Conservation (phyloP, 305 asterid genomes). For the Rubia tinctorum region DNA sequence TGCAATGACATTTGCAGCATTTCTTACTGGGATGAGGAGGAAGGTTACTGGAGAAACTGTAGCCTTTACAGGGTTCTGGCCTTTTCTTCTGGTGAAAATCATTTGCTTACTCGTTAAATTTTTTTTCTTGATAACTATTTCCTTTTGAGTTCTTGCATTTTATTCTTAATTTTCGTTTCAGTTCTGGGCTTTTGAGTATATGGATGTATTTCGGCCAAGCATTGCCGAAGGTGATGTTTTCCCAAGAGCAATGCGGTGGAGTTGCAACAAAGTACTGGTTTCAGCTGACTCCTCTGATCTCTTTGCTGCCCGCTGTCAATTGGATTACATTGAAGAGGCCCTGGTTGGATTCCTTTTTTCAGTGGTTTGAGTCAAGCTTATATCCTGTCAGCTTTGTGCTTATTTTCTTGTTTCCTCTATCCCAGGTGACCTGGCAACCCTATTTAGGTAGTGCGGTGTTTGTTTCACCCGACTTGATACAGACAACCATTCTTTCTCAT, state of each 20-base stretch:
- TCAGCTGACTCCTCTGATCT: constrained; percentile 19
- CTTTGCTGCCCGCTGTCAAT: constrained; percentile 16
- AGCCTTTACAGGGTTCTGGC: constrained; percentile 22
- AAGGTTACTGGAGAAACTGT: constrained; percentile 23
- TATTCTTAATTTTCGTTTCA: neutral
- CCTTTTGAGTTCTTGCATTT: neutral
- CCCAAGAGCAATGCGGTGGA: constrained; percentile 21
- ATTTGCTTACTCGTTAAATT: neutral
- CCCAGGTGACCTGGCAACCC: constrained; percentile 22
- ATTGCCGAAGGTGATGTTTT: constrained; percentile 13
- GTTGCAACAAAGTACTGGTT: constrained; percentile 5
- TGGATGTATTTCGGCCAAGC: constrained; percentile 19
- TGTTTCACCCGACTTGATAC: constrained; percentile 11
- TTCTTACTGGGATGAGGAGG: constrained; percentile 22
- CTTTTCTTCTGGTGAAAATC: constrained; percentile 16
- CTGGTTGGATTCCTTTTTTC: constrained; percentile 5
- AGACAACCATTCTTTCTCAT: constrained; percentile 8
- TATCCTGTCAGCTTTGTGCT: neutral
- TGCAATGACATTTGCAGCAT: constrained; percentile 18
- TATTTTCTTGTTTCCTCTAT: constrained; percentile 4
- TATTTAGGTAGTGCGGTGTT: constrained; percentile 10
- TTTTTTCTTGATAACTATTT: neutral
- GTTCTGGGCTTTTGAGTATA: constrained; percentile 20
- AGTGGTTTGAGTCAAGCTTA: constrained; percentile 2
- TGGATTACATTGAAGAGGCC: constrained; percentile 14